Evolutionary conservation across 75 land plant species (phyloP).

Genomic region (Sequoiadendron giganteum): DNA sequence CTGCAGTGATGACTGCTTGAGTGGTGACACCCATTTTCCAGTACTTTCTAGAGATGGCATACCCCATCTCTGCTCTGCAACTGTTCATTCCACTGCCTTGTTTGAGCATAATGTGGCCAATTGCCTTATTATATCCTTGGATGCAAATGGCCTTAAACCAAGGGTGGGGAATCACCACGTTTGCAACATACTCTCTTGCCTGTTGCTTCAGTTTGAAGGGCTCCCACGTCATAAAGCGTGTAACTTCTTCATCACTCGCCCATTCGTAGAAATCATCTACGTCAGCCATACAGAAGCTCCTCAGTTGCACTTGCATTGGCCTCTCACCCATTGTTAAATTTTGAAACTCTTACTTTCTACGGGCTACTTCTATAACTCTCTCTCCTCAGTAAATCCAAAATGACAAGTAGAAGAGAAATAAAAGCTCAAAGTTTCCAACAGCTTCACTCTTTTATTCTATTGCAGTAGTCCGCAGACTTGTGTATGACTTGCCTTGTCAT

Average conservation of each 20-base stretch:
- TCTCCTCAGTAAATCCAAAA: too few relatives aligned
- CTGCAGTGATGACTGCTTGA: slow-evolving; percentile 39
- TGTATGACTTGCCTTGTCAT: too few relatives aligned
- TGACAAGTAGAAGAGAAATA: too few relatives aligned
- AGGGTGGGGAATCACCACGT: slow-evolving; percentile 36
- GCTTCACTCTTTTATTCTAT: too few relatives aligned
- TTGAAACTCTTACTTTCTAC: too few relatives aligned
- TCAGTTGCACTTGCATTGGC: slow-evolving; percentile 3
- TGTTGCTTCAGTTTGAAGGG: slow-evolving; percentile 30
- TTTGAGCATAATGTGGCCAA: background rate
- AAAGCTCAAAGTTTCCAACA: too few relatives aligned
- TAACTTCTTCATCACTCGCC: slow-evolving; percentile 50
- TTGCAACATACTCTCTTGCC: slow-evolving; percentile 22
- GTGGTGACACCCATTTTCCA: slow-evolving; percentile 63
- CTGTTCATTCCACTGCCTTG: background rate
- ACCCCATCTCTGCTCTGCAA: slow-evolving; percentile 41
- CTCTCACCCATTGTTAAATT: background rate
- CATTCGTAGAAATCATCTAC: slow-evolving; percentile 44
- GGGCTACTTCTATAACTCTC: too few relatives aligned
- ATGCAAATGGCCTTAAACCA: slow-evolving; percentile 56
- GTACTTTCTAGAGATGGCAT: slow-evolving; percentile 35
- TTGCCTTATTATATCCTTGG: background rate
- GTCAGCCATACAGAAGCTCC: slow-evolving; percentile 31
- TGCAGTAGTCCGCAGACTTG: too few relatives aligned
- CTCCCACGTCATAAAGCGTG: slow-evolving; percentile 29